These are phyloP conservation scores for Tripterygium wilfordii DNA, from an alignment of 177 flowering plant genomes.

Conservation along the genomic window DNA sequence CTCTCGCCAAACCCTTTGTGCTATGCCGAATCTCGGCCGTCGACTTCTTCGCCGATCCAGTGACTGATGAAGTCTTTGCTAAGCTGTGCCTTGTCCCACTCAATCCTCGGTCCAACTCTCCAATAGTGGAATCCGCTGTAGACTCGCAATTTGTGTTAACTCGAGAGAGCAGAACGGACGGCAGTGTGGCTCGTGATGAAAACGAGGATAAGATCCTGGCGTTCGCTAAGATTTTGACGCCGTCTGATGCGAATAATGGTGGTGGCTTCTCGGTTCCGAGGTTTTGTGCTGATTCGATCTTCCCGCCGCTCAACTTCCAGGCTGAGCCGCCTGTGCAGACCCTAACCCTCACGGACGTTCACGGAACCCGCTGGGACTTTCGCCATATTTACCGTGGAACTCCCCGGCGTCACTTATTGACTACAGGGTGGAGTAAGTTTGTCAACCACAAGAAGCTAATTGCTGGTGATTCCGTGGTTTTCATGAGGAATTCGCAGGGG, in stretches of 20 bases:
- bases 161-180: background rate
- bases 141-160: background rate
- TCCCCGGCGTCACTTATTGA: slow-evolving; percentile 73
- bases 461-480: slow-evolving; percentile 76
- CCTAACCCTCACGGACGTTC: slow-evolving; percentile 21
- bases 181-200: background rate
- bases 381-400: slow-evolving; percentile 84
- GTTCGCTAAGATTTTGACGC: slow-evolving; percentile 61
- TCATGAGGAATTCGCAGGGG: slow-evolving; percentile 33
- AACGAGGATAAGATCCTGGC: slow-evolving; percentile 20
- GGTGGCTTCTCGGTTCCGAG: slow-evolving; percentile 92
- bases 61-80: slow-evolving; percentile 54
- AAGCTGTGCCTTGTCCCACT: slow-evolving; percentile 33
- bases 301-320: slow-evolving; percentile 33
- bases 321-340: slow-evolving; percentile 43
- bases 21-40: slow-evolving; percentile 38
- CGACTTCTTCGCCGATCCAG: slow-evolving; percentile 34
- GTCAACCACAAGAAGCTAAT: slow-evolving; percentile 70
- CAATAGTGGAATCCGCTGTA: background rate
- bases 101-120: background rate
- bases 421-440: slow-evolving; percentile 92
- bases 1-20: slow-evolving; percentile 17
- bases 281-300: slow-evolving; percentile 74
- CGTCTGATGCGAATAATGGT: slow-evolving; percentile 89
- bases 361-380: slow-evolving; percentile 51